Evolutionary conservation across 768 basidiomycete species (phyloP).

Genomic region (Nidula microcarpa): DNA sequence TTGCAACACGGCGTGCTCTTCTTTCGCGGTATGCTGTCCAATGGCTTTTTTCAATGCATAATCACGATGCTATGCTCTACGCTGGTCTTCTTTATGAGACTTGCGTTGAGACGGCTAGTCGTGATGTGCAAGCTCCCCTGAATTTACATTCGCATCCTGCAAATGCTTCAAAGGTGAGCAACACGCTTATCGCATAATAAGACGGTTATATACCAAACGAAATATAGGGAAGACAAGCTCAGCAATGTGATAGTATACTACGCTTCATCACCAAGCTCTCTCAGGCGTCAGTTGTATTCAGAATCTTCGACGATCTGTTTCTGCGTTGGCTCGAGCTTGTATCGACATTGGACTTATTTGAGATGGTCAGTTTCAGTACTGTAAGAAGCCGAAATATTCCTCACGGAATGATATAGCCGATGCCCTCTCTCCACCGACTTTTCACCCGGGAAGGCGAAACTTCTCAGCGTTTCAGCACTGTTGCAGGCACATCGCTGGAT

Average conservation of each 20-base stretch:
- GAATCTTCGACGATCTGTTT: conserved; percentile 54
- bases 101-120: conserved; percentile 41
- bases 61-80: conserved; percentile 54
- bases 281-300: conserved; percentile 53
- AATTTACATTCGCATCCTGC: not conserved
- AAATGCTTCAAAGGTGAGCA: not conserved
- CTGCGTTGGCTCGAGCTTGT: conserved; percentile 55
- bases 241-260: conserved; percentile 38
- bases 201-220: not conserved
- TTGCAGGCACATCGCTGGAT: no score
- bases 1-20: conserved; percentile 53
- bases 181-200: not conserved
- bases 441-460: conserved; percentile 52
- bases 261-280: conserved; percentile 51
- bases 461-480: conserved; percentile 32
- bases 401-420: conserved; percentile 30
- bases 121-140: not conserved
- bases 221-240: not conserved
- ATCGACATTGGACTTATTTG: conserved; percentile 23
- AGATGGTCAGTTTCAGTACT: conserved; percentile 30
- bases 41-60: conserved; percentile 71
- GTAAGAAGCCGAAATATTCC: not conserved
- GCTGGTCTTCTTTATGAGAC: conserved; percentile 49
- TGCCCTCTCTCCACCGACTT: conserved; percentile 51
- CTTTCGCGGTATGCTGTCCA: conserved; percentile 52